These are phyloP conservation scores for Pichia ethanolica DNA, from an alignment of 805 yeast genomes.

Conservation along the genomic window DNA sequence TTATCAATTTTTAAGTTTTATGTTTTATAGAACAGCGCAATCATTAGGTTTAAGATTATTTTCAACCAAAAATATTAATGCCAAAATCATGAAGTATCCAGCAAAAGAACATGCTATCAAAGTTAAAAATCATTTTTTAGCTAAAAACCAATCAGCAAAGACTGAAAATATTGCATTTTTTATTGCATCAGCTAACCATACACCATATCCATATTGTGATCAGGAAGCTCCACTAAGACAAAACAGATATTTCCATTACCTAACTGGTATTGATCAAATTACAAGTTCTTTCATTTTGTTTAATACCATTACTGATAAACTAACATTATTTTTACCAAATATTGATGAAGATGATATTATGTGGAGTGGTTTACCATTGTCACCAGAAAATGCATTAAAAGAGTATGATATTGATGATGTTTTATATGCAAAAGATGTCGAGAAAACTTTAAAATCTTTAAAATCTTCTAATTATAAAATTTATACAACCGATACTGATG, in stretches of 20 bases:
- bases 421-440: slow-evolving; percentile 48
- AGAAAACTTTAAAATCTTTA: slow-evolving; percentile 26
- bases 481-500: slow-evolving; percentile 51
- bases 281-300: slow-evolving; percentile 71
- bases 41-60: neutral
- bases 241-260: slow-evolving; percentile 81
- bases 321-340: slow-evolving; percentile 73
- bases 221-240: slow-evolving; percentile 75
- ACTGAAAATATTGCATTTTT: slow-evolving; percentile 33
- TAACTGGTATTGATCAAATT: slow-evolving; percentile 68
- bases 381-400: slow-evolving; percentile 52
- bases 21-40: neutral
- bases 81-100: slow-evolving; percentile 52
- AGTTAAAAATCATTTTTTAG: slow-evolving; percentile 32
- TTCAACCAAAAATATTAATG: neutral
- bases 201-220: slow-evolving; percentile 69
- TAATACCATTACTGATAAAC: slow-evolving; percentile 41
- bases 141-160: slow-evolving; percentile 11
- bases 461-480: slow-evolving; percentile 24
- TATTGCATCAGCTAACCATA: slow-evolving; percentile 53
- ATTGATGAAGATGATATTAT: slow-evolving; percentile 83
- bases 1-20: neutral
- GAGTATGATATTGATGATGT: slow-evolving; percentile 81
- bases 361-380: slow-evolving; percentile 92
- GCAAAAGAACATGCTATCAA: slow-evolving; percentile 68